Conservation (phyloP, 495 filamentous ascomycete genomes). For the Bryoglossum gracile region DNA sequence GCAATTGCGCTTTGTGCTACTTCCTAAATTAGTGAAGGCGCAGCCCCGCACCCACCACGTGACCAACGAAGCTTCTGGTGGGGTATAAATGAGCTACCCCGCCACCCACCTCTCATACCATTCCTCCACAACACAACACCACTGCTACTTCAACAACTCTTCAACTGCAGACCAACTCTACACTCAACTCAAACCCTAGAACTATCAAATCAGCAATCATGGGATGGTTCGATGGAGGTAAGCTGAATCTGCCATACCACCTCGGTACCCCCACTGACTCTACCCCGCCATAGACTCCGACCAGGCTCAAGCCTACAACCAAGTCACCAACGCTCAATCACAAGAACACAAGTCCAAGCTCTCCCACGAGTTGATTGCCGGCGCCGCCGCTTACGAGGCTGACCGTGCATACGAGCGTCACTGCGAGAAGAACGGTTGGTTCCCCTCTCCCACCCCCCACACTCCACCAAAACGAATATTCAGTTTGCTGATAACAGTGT, state of each 20-base stretch:
- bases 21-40: no score
- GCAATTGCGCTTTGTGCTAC: no score
- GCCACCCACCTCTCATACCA: no score
- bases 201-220: neutral
- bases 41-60: no score
- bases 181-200: neutral
- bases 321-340: constrained; percentile 41
- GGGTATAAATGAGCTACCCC: no score
- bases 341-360: constrained; percentile 59
- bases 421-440: constrained; percentile 57
- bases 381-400: constrained; percentile 67
- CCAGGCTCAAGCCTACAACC: neutral
- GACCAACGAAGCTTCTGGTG: no score
- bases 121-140: no score
- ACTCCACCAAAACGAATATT: neutral
- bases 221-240: constrained; percentile 2
- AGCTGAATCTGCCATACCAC: no score
- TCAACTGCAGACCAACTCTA: no score
- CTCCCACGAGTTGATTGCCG: constrained; percentile 65
- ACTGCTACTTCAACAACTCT: no score
- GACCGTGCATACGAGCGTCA: constrained; percentile 71
- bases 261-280: neutral
- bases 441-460: neutral
- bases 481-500: neutral
- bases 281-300: neutral